Percentiles rank a stretch among this genome's conserved stretches.
Evolutionary conservation across 371 early-diverging fungal species (phyloP).

Genomic region (Apophysomyces ossiformis): DNA sequence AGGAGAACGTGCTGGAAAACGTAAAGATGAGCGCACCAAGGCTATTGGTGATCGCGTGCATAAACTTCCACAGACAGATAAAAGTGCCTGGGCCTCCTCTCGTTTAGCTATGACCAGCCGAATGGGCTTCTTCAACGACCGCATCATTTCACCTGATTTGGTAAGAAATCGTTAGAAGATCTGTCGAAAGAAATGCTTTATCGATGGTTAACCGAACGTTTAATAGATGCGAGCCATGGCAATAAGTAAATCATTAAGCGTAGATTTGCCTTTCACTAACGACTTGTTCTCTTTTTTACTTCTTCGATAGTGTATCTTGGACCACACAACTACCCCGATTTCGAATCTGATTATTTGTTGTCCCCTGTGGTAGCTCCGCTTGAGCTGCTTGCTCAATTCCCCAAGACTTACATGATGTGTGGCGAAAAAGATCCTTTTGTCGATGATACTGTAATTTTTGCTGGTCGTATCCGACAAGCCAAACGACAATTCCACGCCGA

Average conservation of each 20-base stretch:
- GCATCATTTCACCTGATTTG: slow-evolving; percentile 80
- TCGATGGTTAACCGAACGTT: too few relatives aligned
- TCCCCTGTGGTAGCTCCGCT: slow-evolving; percentile 92
- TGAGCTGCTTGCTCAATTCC: slow-evolving; percentile 86
- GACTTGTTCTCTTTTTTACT: background rate
- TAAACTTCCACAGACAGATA: slow-evolving; percentile 10
- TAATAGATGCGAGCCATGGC: slow-evolving; percentile 88
- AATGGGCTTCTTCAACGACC: slow-evolving; percentile 86
- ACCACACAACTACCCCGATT: slow-evolving; percentile 77
- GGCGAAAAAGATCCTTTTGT: slow-evolving; percentile 97
- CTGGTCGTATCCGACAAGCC: slow-evolving; percentile 85
- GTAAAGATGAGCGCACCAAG: slow-evolving; percentile 9
- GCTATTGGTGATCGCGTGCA: slow-evolving; percentile 25
- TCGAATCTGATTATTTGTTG: slow-evolving; percentile 81
- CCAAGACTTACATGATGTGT: slow-evolving; percentile 87
- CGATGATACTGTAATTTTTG: slow-evolving; percentile 94
- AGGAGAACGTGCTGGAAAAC: slow-evolving; percentile 16
- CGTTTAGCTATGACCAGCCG: slow-evolving; percentile 85
- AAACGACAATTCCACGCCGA: slow-evolving; percentile 46
- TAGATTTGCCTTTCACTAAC: background rate
- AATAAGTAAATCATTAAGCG: slow-evolving; percentile 55
- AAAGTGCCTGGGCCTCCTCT: slow-evolving; percentile 45
- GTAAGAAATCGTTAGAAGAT: slow-evolving; percentile 36
- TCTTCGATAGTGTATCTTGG: slow-evolving; percentile 77
- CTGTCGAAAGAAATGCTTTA: too few relatives aligned